phyloP scores from a whole-genome alignment of 106 monocot genomes.

The Dendrobium huoshanense region DNA sequence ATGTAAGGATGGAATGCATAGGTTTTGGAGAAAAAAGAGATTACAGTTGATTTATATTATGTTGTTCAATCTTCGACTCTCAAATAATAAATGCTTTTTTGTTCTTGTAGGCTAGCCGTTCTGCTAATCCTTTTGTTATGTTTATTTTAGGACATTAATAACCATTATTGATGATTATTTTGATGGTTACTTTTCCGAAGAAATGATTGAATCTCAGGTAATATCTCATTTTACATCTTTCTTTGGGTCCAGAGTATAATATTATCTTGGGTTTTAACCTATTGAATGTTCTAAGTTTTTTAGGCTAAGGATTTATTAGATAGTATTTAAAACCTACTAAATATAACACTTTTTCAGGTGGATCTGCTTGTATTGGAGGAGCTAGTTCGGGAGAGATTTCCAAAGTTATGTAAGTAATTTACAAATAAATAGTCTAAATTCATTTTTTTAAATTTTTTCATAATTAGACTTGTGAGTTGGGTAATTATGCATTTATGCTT shows the following conservation, averaged over 20 bases:
- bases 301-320: neutral
- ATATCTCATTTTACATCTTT: neutral
- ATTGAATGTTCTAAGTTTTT: too few species aligned
- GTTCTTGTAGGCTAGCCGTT: neutral
- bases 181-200: slow-evolving; percentile 91
- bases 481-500: neutral
- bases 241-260: neutral
- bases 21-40: neutral
- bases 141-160: slow-evolving; percentile 63
- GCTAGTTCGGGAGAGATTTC: slow-evolving; percentile 83
- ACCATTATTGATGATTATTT: slow-evolving; percentile 89
- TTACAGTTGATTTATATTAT: neutral
- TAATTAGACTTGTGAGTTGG: neutral
- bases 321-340: neutral
- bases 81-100: neutral
- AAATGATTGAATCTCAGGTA: slow-evolving; percentile 99
- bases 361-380: slow-evolving; percentile 98
- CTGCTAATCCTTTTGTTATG: slow-evolving; percentile 2
- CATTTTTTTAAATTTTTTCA: neutral
- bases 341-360: slow-evolving; percentile 41
- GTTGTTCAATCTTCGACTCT: neutral
- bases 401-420: slow-evolving; percentile 61
- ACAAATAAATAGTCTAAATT: neutral
- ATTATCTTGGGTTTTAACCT: neutral
- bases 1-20: neutral